These are phyloP conservation scores for Cryphonectria parasitica DNA, from an alignment of 2,329 filamentous ascomycete genomes.

Conservation along the genomic window DNA sequence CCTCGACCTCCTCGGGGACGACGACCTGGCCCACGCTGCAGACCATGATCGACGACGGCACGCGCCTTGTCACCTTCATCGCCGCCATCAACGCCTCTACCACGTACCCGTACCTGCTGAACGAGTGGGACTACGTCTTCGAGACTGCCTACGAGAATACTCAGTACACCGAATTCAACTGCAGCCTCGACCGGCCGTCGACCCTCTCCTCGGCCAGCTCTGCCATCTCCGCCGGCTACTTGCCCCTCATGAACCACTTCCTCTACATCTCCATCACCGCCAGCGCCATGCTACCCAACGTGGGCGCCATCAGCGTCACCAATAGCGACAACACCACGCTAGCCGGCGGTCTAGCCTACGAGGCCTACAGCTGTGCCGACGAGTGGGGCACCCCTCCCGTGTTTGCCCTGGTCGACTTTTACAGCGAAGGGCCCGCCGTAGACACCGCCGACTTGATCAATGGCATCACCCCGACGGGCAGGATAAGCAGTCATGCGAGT, in stretches of 20 bases:
- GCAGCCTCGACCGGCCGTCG: conserved; percentile 68
- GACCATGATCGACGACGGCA: conserved; percentile 65
- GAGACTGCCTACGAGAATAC: conserved; percentile 73
- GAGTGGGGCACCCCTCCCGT: conserved; percentile 68
- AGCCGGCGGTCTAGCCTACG: conserved; percentile 57
- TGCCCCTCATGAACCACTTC: conserved; percentile 84
- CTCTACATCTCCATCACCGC: conserved; percentile 61
- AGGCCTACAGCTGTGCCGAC: conserved; percentile 56
- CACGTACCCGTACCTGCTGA: conserved; percentile 60
- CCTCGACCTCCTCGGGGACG: conserved; percentile 48
- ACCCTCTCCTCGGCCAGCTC: conserved; percentile 50
- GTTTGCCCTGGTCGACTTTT: conserved; percentile 81
- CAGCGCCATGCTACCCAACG: conserved; percentile 64
- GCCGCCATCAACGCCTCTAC: conserved; percentile 52
- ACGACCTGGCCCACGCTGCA: conserved; percentile 73
- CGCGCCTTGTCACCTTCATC: conserved; percentile 71
- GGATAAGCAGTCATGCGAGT: conserved; percentile 29
- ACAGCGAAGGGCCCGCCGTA: conserved; percentile 72
- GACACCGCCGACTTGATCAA: conserved; percentile 72
- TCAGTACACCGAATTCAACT: conserved; percentile 68
- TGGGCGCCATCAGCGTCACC: conserved; percentile 62
- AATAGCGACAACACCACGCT: conserved; percentile 63
- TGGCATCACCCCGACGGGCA: conserved; percentile 43
- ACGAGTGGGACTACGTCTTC: conserved; percentile 70
- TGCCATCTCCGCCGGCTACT: conserved; percentile 61